Base-by-base conservation (phyloP, 805 yeast species). In the Diddensiella transvaalensis region DNA sequence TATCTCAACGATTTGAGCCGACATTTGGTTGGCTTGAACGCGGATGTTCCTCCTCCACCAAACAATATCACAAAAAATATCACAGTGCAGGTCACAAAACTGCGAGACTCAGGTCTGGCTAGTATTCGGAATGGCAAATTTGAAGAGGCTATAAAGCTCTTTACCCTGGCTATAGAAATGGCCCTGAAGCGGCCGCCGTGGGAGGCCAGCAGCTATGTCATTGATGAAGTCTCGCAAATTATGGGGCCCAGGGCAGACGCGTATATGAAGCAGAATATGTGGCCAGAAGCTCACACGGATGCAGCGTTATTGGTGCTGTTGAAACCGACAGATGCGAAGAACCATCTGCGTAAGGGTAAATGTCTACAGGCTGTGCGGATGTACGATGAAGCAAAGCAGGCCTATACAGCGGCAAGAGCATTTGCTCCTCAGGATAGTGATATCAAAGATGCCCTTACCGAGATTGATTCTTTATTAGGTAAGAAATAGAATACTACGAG, bases 241-340 rank as follows among this genome's bases (percentile, higher is more conserved):
- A 52, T 69, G 43, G 63, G 59, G 29, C 63, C 64, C 30, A 60
- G 75, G 21, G 66, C 73, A 39, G 73, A 70, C 40, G 69, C 71
- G 15, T 61, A 70, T 52, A 59, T 68, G 55, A 61, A 61, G 3
- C 53, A 57, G 45, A 52, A 58, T 38, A 42, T 55, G 49, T 69
- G 69, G 67, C 65, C 66, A 4, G 68, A 68, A 18, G 75, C 72
- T 2, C 58, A 59, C 46, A 66, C 65, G 4, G 73, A 70, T 47
- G 64, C 69, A 3, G 58, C 66, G 22, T 48, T 70, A 41, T 59
- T 70, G 36, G 45, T 59, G 36, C 56, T 63, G 22, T 47, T 71
- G 41, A 58, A 60, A 48, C 63, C 67, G 17, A 54, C 43, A 42
- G 67, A 63, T 40, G 60, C 69, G 8, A 58, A 60, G 48, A 61